Conservation (phyloP, 2,329 filamentous ascomycete species). For the Colletotrichum sansevieriae region DNA sequence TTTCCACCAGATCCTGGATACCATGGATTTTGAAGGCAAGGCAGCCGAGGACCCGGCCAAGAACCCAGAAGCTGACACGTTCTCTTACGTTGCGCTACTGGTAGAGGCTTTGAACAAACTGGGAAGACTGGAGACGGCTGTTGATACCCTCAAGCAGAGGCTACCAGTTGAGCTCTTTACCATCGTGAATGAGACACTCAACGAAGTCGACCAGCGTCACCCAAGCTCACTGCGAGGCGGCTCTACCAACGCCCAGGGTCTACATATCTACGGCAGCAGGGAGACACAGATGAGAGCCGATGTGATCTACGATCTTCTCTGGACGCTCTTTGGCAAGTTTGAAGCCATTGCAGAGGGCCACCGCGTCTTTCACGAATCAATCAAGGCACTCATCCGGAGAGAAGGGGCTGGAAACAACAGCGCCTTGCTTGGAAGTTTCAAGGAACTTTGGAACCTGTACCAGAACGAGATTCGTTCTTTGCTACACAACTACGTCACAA, state of each 20-base stretch:
- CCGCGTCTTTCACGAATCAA: slow-evolving; percentile 91
- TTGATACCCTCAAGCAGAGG: slow-evolving; percentile 92
- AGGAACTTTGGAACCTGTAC: slow-evolving; percentile 96
- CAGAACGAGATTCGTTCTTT: slow-evolving; percentile 97
- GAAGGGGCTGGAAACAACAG: slow-evolving; percentile 77
- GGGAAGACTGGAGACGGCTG: slow-evolving; percentile 84
- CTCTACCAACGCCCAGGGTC: slow-evolving; percentile 65
- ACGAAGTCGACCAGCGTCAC: slow-evolving; percentile 92
- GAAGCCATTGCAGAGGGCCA: slow-evolving; percentile 97
- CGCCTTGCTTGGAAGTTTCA: slow-evolving; percentile 86
- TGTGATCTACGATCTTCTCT: slow-evolving; percentile 91
- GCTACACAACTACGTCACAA: slow-evolving; percentile 95
- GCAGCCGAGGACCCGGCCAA: slow-evolving; percentile 89
- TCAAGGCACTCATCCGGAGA: slow-evolving; percentile 85
- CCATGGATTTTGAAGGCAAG: slow-evolving; percentile 69
- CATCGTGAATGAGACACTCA: slow-evolving; percentile 94
- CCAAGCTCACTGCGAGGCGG: slow-evolving; percentile 80
- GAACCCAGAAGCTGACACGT: slow-evolving; percentile 95
- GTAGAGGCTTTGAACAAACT: slow-evolving; percentile 93
- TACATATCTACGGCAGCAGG: slow-evolving; percentile 74
- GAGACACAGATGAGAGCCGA: slow-evolving; percentile 84
- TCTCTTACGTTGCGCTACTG: slow-evolving; percentile 89
- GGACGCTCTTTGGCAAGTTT: slow-evolving; percentile 95
- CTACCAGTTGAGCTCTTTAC: slow-evolving; percentile 93
- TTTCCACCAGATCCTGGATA: slow-evolving; percentile 71